Conservation (phyloP, 352 stramenopile genomes). For the Pythium monospermum region DNA sequence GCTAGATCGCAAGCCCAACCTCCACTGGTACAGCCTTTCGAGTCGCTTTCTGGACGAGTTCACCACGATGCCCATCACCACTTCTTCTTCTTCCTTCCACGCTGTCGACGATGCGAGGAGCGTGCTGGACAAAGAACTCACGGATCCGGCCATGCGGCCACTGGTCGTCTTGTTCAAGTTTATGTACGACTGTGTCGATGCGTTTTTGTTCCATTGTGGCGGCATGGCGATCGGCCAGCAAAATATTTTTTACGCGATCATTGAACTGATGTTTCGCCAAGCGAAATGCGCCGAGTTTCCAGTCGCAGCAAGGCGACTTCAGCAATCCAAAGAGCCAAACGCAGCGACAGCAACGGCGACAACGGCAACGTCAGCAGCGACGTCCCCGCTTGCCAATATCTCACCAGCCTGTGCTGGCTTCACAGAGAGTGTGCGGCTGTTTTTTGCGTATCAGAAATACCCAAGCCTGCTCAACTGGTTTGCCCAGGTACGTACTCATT, state of each 20-base stretch:
- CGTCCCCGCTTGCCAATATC: conserved; percentile 17
- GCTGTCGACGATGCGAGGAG: conserved; percentile 10
- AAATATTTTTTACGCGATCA: conserved; percentile 68
- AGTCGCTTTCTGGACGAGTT: conserved; percentile 46
- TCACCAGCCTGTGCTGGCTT: conserved; percentile 45
- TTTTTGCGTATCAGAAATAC: conserved; percentile 81
- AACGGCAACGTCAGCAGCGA: neutral
- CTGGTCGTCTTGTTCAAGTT: conserved; percentile 65
- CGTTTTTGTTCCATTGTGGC: conserved; percentile 70
- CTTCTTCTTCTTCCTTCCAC: too few relatives aligned
- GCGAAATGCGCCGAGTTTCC: conserved; percentile 56
- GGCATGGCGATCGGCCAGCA: conserved; percentile 71
- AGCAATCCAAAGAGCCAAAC: neutral
- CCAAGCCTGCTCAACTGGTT: conserved; percentile 81
- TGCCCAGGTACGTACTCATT: conserved; percentile 62
- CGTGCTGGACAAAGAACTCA: conserved; percentile 11
- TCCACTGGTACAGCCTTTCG: conserved; percentile 46
- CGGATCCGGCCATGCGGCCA: conserved; percentile 10
- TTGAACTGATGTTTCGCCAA: conserved; percentile 77
- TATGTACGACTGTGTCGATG: conserved; percentile 78
- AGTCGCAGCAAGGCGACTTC: conserved; percentile 38
- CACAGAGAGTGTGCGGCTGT: conserved; percentile 68
- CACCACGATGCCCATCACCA: neutral
- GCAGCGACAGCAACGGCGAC: neutral
- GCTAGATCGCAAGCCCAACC: conserved; percentile 41